Conservation (phyloP, 129 eudicot species). For the Centaurea solstitialis region DNA sequence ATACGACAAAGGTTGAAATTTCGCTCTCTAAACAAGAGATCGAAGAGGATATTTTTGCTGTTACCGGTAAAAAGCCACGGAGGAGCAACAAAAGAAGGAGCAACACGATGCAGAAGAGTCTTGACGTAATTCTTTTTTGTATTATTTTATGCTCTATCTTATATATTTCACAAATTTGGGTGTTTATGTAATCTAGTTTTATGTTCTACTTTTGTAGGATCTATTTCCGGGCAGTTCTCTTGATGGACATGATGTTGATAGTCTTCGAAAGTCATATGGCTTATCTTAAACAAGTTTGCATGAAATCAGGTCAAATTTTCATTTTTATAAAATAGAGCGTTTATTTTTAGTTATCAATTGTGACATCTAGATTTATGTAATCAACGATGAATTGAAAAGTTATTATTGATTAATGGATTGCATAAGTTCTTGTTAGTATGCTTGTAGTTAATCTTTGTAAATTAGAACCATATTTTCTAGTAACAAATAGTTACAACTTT, state of each 20-base stretch:
- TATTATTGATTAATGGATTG: no score
- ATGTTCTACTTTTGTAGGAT: slow-evolving; percentile 16
- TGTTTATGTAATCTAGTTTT: background rate
- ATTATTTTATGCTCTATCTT: background rate
- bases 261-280: slow-evolving; percentile 7
- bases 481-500: no score
- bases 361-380: background rate
- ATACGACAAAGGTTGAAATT: background rate
- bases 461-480: no score
- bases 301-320: background rate
- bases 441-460: no score
- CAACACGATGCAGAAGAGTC: background rate
- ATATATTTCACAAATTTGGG: background rate
- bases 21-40: slow-evolving; percentile 15
- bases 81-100: slow-evolving; percentile 4
- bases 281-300: background rate
- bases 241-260: background rate
- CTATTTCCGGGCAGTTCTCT: slow-evolving; percentile 5
- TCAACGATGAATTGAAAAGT: background rate
- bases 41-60: slow-evolving; percentile 14
- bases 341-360: background rate
- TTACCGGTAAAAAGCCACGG: slow-evolving; percentile 22
- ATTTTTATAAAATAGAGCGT: background rate
- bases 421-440: no score
- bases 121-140: background rate